Evolutionary conservation across 768 basidiomycete genomes (phyloP).

Genomic region (Termitomyces sp.): DNA sequence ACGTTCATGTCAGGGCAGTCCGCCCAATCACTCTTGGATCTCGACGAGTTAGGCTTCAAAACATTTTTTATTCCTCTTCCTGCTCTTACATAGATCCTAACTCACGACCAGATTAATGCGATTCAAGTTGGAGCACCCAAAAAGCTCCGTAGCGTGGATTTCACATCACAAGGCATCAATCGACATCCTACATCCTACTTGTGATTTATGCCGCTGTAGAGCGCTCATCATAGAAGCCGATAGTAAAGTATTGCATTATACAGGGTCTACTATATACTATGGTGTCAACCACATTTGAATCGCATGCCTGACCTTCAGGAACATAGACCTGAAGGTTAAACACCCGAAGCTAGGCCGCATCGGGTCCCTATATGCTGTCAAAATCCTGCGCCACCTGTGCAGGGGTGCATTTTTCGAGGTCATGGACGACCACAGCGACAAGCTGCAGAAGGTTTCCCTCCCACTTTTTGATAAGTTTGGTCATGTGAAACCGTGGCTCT

Average conservation of each 20-base stretch:
- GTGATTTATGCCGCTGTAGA: too few species aligned
- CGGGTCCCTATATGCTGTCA: constrained; percentile 6
- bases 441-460: constrained; percentile 22
- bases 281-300: neutral
- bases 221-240: too few species aligned
- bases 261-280: neutral
- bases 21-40: too few species aligned
- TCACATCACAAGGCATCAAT: too few species aligned
- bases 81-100: too few species aligned
- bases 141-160: too few species aligned
- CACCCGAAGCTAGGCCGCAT: constrained; percentile 8
- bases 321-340: constrained; percentile 4
- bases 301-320: neutral
- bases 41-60: too few species aligned
- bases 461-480: constrained; percentile 24
- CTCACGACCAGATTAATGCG: too few species aligned
- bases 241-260: neutral
- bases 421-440: constrained; percentile 25
- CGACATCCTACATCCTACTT: too few species aligned
- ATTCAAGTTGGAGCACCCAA: too few species aligned
- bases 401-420: constrained; percentile 13
- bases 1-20: too few species aligned
- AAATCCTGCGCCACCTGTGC: constrained; percentile 6
- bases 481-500: constrained; percentile 16
- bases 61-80: too few species aligned